Base-by-base conservation (phyloP, 192 early-diverging fungal genomes). In the Entomortierella parvispora region DNA sequence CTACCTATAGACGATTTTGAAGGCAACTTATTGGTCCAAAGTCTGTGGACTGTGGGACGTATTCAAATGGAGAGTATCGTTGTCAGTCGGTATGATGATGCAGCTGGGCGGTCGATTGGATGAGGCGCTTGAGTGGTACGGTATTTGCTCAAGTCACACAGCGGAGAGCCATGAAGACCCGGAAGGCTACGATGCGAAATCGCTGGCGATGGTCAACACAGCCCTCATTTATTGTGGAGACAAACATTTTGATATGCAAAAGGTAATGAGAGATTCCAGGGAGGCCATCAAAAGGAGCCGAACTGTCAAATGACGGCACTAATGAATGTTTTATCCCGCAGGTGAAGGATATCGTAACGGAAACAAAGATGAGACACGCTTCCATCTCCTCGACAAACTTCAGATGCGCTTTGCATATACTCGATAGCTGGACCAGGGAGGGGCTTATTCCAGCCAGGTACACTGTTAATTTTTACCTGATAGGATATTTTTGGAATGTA, bases 171-270 rank as follows among this genome's bases (percentile, higher is more conserved):
- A 68, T 26, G 12, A 59, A 15, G 74, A 77, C 45, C 65, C 65
- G 1, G 74, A 77, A 37, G 74, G 74, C n/a, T 77, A 64, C 22
- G 66, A 77, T 4, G 55, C 65, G 18, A 77, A 77, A 54, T 63
- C 74, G 3, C 32, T 77, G 14, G 74, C 74, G 8, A 61, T 77
- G 10, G 45, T 77, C 54, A 68, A 68, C 44, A 45, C 31, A 25
- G 66, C 61, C 2, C 25, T 77, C 12, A 68, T 77, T 15, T 58
- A 68, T 32, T 68, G 74, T 58, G 74, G 74, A 14, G 61, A 77
- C 17, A 29, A 34, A 0, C 62, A 51, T 37, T 45, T 32, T 31
- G 55, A 77, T 26, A 37, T 64, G 10, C 33, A 51, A 18, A 77
- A 58, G 48, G 70, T 72, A 44, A 49, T 17, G 32, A n/a, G 23